Conservation (phyloP, 164 flowering plant genomes). For the Akebia trifoliata region DNA sequence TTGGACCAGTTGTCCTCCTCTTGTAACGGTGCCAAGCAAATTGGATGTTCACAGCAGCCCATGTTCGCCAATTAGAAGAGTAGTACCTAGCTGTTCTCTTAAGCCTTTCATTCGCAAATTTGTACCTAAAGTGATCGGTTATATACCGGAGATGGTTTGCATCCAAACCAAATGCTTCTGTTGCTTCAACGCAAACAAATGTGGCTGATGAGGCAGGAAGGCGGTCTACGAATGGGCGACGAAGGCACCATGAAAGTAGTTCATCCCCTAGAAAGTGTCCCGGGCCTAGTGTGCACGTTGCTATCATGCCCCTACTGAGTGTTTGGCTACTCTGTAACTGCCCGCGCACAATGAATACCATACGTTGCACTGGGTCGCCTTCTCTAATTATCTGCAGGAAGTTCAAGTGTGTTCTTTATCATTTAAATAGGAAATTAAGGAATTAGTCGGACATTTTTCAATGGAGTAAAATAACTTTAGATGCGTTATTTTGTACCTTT, state of each 20-base stretch:
- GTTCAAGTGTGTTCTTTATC: neutral
- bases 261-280: constrained; percentile 92
- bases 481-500: constrained; percentile 60
- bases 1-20: constrained; percentile 44
- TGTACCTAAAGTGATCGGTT: constrained; percentile 89
- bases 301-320: constrained; percentile 75
- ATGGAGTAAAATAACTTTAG: too few species aligned
- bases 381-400: constrained; percentile 75
- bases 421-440: too few species aligned
- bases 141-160: constrained; percentile 65
- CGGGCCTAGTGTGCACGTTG: constrained; percentile 63
- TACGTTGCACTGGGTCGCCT: constrained; percentile 86
- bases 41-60: constrained; percentile 92
- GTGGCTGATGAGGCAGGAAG: constrained; percentile 93
- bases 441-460: too few species aligned
- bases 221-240: constrained; percentile 75
- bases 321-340: constrained; percentile 58
- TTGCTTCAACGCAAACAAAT: constrained; percentile 55
- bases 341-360: constrained; percentile 78
- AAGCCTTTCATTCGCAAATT: constrained; percentile 77
- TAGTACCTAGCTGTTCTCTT: constrained; percentile 75
- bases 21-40: constrained; percentile 73
- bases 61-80: constrained; percentile 89
- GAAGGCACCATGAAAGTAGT: constrained; percentile 89
- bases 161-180: constrained; percentile 80